phyloP scores from a whole-genome alignment of 306 rosid species.

The Hippophae gyantsensis region DNA sequence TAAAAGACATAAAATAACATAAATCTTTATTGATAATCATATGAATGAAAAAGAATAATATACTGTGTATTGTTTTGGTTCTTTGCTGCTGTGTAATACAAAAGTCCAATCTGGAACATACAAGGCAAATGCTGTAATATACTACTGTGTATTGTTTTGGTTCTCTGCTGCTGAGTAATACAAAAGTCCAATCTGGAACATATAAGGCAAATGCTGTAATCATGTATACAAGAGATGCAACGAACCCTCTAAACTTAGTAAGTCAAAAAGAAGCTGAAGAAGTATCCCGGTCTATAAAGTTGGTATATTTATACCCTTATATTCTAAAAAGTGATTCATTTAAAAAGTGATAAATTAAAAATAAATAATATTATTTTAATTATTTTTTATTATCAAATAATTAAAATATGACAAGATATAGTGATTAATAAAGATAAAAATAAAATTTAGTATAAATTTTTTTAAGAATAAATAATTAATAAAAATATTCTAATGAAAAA shows the following conservation, averaged over 20 bases:
- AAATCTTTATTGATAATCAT: too few species aligned
- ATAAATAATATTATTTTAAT: neutral
- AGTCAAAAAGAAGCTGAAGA: too few species aligned
- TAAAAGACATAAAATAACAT: too few species aligned
- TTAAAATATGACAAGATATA: too few species aligned
- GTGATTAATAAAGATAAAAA: neutral
- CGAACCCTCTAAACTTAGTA: slow-evolving; percentile 66
- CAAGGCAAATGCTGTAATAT: slow-evolving; percentile 53
- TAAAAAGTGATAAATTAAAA: neutral
- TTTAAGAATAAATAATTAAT: too few species aligned
- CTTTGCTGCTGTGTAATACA: slow-evolving; percentile 13
- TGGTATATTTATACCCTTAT: too few species aligned
- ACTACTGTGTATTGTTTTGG: slow-evolving; percentile 55
- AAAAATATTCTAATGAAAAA: too few species aligned
- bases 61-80: slow-evolving; percentile 42
- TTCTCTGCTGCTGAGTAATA: slow-evolving; percentile 6
- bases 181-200: slow-evolving; percentile 83
- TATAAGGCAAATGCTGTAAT: slow-evolving; percentile 58
- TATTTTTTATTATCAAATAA: neutral
- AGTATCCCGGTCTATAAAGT: too few species aligned
- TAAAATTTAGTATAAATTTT: neutral
- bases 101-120: slow-evolving; percentile 87
- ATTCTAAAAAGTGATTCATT: too few species aligned
- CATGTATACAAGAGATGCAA: slow-evolving; percentile 54
- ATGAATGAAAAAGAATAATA: neutral